Percentiles rank a stretch among this genome's conserved stretches.
Conservation (phyloP, 208 protist species). For the Acanthamoeba healyi region DNA sequence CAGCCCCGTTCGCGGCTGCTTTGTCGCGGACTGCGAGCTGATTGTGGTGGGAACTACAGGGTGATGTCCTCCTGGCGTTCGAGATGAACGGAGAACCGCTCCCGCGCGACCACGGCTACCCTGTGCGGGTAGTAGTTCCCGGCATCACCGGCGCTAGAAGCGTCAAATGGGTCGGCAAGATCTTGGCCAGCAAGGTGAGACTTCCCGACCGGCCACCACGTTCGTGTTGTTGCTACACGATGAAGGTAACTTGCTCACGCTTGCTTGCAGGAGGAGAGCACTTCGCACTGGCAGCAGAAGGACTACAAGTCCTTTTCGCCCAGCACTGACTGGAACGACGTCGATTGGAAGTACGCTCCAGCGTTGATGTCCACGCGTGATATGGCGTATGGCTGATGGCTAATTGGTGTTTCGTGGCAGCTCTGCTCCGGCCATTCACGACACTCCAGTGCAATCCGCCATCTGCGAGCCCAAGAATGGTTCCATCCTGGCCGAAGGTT, state of each 20-base stretch:
- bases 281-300: conserved; percentile 91
- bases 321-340: conserved; percentile 85
- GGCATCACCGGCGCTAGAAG: conserved; percentile 81
- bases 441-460: conserved; percentile 91
- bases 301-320: conserved; percentile 93
- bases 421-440: conserved; percentile 84
- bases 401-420: neutral
- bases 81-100: conserved; percentile 92
- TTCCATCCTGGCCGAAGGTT: conserved; percentile 62
- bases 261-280: conserved; percentile 82
- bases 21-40: no score
- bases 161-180: conserved; percentile 89
- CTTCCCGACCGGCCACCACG: no score
- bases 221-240: neutral
- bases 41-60: no score
- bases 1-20: neutral
- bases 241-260: no score
- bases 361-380: conserved; percentile 2
- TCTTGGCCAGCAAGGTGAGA: conserved; percentile 78
- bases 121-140: conserved; percentile 92
- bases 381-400: neutral
- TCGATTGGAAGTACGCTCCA: conserved; percentile 45
- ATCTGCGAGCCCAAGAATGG: conserved; percentile 86
- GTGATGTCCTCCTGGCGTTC: conserved; percentile 91
- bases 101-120: conserved; percentile 91